A percentile compares a stretch with the other conserved stretches of the same genome.
phyloP scores from a whole-genome alignment of 257 asterid species.

The Ballota nigra region DNA sequence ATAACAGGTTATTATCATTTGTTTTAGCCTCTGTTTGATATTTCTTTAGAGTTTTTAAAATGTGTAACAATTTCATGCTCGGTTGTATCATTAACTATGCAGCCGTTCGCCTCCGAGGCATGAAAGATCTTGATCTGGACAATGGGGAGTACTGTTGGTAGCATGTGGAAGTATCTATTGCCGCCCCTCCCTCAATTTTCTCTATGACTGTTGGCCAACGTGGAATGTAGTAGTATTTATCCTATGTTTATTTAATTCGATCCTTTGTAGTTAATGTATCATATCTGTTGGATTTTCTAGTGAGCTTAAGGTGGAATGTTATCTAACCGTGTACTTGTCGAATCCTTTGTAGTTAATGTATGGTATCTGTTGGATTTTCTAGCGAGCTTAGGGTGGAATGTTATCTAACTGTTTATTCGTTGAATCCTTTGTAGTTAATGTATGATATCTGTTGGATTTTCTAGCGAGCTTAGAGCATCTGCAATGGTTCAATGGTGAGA shows the following conservation, averaged over 20 bases:
- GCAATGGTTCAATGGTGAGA: too few relatives aligned
- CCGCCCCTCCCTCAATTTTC: background rate
- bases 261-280: background rate
- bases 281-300: background rate
- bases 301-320: background rate
- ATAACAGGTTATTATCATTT: constrained; percentile 46
- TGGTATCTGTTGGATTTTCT: too few relatives aligned
- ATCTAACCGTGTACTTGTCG: background rate
- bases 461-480: too few relatives aligned
- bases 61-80: background rate
- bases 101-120: constrained; percentile 64
- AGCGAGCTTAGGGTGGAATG: too few relatives aligned
- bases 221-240: background rate
- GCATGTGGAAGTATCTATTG: background rate
- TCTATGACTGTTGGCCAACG: background rate
- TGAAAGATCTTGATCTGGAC: constrained; percentile 55
- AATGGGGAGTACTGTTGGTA: constrained; percentile 8
- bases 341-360: too few relatives aligned
- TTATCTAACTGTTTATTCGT: too few relatives aligned
- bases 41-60: background rate
- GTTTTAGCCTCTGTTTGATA: background rate
- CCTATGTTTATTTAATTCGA: background rate
- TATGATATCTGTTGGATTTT: too few relatives aligned
- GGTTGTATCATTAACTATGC: constrained; percentile 23
- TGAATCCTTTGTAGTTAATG: too few relatives aligned